Evolutionary conservation across 2,329 filamentous ascomycete species (phyloP).

Genomic region (Sarocladium strictum): DNA sequence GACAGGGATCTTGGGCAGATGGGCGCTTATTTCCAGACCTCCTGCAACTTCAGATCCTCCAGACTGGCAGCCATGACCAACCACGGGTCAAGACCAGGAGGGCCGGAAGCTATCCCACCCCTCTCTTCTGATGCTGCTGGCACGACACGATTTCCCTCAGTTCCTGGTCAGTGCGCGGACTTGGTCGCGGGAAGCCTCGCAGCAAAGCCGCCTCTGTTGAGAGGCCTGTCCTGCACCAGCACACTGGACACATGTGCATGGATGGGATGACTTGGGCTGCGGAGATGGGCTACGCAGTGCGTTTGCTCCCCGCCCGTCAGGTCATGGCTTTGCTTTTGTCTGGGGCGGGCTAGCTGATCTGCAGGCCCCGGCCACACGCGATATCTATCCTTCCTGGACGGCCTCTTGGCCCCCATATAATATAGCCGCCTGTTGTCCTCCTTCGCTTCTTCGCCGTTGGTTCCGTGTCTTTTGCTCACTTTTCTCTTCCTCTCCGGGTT

Average conservation of each 20-base stretch:
- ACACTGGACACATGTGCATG: neutral
- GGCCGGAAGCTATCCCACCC: neutral
- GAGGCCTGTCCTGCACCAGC: neutral
- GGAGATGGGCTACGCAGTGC: neutral
- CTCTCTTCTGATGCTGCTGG: neutral
- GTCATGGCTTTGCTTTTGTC: neutral
- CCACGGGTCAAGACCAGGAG: neutral
- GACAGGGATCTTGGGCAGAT: neutral
- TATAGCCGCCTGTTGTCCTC: conserved; percentile 3
- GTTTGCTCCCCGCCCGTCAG: neutral
- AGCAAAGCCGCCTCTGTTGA: neutral
- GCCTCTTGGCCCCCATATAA: conserved; percentile 1
- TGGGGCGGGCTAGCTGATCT: neutral
- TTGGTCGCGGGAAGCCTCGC: neutral
- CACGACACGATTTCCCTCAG: neutral
- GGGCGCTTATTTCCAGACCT: conserved; percentile 5
- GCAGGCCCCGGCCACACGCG: neutral
- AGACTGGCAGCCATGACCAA: neutral
- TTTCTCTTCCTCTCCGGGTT: neutral
- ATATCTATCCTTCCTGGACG: neutral
- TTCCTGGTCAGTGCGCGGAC: neutral
- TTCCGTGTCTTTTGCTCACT: neutral
- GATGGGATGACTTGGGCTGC: neutral
- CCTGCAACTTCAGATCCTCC: neutral
- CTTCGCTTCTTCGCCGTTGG: neutral